A percentile compares a stretch with the other conserved stretches of the same genome.
Conservation (phyloP, 495 filamentous ascomycete species). For the Bacidia rubella region DNA sequence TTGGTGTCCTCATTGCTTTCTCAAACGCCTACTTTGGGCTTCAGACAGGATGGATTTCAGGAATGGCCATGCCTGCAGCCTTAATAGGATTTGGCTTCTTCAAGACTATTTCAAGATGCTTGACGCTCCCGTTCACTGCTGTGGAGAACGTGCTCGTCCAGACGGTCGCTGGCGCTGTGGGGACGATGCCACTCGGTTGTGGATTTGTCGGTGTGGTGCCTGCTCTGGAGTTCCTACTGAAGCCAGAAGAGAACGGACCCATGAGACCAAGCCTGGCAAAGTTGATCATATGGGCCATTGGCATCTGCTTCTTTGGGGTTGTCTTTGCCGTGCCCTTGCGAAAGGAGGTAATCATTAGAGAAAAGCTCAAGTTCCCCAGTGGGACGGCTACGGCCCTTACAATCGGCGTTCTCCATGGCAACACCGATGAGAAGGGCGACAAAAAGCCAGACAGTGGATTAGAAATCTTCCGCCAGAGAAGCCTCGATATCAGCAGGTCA, state of each 20-base stretch:
- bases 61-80: slow-evolving; percentile 85
- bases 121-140: slow-evolving; percentile 71
- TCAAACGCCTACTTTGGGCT: slow-evolving; percentile 97
- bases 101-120: slow-evolving; percentile 55
- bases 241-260: slow-evolving; percentile 54
- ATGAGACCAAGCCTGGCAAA: slow-evolving; percentile 58
- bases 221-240: slow-evolving; percentile 76
- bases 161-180: slow-evolving; percentile 87
- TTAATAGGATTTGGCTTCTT: slow-evolving; percentile 96
- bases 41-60: slow-evolving; percentile 84
- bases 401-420: slow-evolving; percentile 75
- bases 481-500: slow-evolving; percentile 15
- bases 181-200: slow-evolving; percentile 92
- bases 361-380: slow-evolving; percentile 85
- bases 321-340: slow-evolving; percentile 84
- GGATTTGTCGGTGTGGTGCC: slow-evolving; percentile 92
- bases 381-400: slow-evolving; percentile 91
- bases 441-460: slow-evolving; percentile 20
- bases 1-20: slow-evolving; percentile 83
- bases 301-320: slow-evolving; percentile 88
- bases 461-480: slow-evolving; percentile 17
- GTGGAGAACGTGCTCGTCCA: slow-evolving; percentile 97
- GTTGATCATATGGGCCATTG: slow-evolving; percentile 76
- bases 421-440: slow-evolving; percentile 21
- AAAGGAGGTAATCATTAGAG: slow-evolving; percentile 79